Percentiles rank a stretch among this genome's conserved stretches.
Conservation (phyloP, 1,284 basidiomycete genomes). For the Ceratobasidium sp. region DNA sequence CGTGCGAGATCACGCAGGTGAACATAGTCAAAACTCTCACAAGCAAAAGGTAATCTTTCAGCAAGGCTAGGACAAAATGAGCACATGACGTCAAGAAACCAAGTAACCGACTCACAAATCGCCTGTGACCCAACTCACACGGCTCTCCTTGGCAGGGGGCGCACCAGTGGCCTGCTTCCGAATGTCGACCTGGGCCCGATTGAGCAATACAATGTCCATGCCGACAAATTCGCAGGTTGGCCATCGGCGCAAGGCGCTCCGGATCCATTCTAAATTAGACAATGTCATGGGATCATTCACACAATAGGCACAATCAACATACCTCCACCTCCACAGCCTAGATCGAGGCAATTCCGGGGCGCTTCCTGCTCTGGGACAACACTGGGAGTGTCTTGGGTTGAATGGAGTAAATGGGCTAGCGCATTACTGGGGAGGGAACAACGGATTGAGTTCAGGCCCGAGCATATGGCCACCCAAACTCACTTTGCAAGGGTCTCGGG, state of each 20-base stretch:
- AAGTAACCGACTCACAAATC: constrained; percentile 34
- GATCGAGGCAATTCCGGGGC: constrained; percentile 16
- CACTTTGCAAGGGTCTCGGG: constrained; percentile 27
- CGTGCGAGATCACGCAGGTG: constrained; percentile 33
- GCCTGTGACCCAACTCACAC: constrained; percentile 38
- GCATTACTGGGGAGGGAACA: constrained; percentile 6
- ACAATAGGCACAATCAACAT: not conserved
- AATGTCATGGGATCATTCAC: not conserved
- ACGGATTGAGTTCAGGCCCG: not conserved
- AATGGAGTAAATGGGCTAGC: constrained; percentile 11
- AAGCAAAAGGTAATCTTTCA: constrained; percentile 31
- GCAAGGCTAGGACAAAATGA: constrained; percentile 25
- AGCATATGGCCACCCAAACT: not conserved
- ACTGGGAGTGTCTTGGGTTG: not conserved
- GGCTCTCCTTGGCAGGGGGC: not conserved
- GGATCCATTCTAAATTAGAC: constrained; percentile 31
- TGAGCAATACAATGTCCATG: constrained; percentile 35
- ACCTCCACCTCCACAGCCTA: constrained; percentile 32
- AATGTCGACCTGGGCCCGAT: constrained; percentile 26
- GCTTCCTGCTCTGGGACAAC: not conserved
- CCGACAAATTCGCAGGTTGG: constrained; percentile 36
- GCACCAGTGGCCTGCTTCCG: constrained; percentile 10
- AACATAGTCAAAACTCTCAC: constrained; percentile 37
- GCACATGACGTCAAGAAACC: not conserved
- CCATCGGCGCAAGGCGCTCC: constrained; percentile 18